Evolutionary conservation across 2,329 filamentous ascomycete species (phyloP).

Genomic region (Helotiales sp.): DNA sequence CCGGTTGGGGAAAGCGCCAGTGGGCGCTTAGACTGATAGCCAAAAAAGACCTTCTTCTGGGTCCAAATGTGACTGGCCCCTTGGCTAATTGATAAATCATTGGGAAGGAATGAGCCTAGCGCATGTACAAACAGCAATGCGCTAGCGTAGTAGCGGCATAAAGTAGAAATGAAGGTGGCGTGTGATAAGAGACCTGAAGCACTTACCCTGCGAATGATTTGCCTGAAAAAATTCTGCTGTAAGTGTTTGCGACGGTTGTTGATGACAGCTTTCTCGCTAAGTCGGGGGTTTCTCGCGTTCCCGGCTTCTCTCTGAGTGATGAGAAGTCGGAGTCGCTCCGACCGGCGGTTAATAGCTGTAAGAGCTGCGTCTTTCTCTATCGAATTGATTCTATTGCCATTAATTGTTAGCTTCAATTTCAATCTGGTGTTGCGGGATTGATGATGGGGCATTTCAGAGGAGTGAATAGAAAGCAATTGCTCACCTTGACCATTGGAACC

Average conservation of each 20-base stretch:
- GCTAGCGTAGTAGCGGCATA: not conserved
- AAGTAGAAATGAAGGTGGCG: not conserved
- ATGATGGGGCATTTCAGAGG: not conserved
- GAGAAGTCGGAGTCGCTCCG: not conserved
- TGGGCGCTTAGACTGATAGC: not conserved
- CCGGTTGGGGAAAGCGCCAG: not conserved
- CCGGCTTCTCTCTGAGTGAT: not conserved
- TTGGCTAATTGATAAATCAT: constrained; percentile 2
- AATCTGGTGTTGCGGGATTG: not conserved
- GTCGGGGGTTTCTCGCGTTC: not conserved
- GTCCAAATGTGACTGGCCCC: not conserved
- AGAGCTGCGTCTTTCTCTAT: not conserved
- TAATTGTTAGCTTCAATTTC: not conserved
- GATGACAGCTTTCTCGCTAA: constrained; percentile 3
- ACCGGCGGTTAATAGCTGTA: not conserved
- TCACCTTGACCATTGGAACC: not conserved
- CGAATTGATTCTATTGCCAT: not conserved
- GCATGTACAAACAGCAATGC: not conserved
- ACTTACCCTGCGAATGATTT: not conserved
- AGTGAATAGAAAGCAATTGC: not conserved
- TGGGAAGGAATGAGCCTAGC: not conserved
- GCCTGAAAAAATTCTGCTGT: not conserved
- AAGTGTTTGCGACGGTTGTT: not conserved
- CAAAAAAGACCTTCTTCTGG: not conserved
- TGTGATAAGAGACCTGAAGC: not conserved